Conservation (phyloP, 148 eudicot species). For the Cornus suecica region DNA sequence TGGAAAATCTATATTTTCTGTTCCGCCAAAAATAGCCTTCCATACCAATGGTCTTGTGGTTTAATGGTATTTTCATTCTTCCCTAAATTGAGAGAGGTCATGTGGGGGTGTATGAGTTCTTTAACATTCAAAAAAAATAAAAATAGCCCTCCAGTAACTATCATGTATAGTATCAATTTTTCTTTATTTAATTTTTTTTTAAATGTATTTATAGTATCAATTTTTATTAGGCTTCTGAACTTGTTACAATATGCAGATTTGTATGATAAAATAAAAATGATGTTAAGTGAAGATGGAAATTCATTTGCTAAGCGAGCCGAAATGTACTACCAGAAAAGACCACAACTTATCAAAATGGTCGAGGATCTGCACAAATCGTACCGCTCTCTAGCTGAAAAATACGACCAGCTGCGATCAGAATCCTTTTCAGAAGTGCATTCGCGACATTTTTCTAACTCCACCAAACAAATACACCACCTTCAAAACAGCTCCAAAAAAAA, state of each 20-base stretch:
- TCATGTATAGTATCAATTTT: too few relatives aligned
- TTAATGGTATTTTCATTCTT: too few relatives aligned
- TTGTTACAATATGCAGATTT: constrained; percentile 14
- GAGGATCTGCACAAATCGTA: constrained; percentile 25
- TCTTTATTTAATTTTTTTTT: too few relatives aligned
- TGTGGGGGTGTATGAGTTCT: too few relatives aligned
- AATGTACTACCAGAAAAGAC: constrained; percentile 25
- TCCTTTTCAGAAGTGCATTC: background rate
- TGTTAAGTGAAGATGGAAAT: constrained; percentile 24
- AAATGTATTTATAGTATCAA: too few relatives aligned
- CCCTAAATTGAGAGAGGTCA: too few relatives aligned
- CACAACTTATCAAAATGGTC: constrained; percentile 15
- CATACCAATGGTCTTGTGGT: too few relatives aligned
- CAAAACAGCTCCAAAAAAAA: background rate
- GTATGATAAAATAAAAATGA: constrained; percentile 14
- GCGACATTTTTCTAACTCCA: background rate
- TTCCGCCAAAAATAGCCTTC: too few relatives aligned
- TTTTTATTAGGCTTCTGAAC: too few relatives aligned
- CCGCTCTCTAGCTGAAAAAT: constrained; percentile 18
- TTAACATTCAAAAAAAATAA: too few relatives aligned
- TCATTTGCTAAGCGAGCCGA: constrained; percentile 27
- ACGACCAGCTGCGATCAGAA: constrained; percentile 18
- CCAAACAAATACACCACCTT: background rate
- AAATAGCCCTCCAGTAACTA: too few relatives aligned
- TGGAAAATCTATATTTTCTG: too few relatives aligned